phyloP scores from a whole-genome alignment of 1,284 basidiomycete genomes.

The Phaffia rhodozyma region DNA sequence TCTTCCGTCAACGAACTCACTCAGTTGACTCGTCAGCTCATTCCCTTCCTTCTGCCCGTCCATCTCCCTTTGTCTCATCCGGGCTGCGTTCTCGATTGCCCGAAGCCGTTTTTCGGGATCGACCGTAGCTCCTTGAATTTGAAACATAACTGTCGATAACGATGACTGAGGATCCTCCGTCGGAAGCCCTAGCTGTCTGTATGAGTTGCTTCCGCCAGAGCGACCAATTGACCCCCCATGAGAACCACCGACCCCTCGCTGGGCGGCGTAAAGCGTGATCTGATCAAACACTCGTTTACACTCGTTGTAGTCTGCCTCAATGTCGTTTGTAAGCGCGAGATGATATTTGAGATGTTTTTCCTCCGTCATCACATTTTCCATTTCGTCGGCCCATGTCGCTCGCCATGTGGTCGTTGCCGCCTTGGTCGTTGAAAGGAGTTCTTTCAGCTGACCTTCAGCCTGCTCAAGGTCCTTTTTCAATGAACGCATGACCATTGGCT shows the following conservation, averaged over 20 bases:
- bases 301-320: conserved; percentile 84
- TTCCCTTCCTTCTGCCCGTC: conserved; percentile 44
- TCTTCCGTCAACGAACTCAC: conserved; percentile 67
- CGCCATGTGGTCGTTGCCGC: conserved; percentile 95
- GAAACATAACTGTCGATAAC: too few relatives aligned
- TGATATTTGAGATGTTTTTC: conserved; percentile 88
- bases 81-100: conserved; percentile 78
- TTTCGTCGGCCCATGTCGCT: conserved; percentile 93
- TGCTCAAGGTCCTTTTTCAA: conserved; percentile 62
- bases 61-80: conserved; percentile 59
- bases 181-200: too few relatives aligned
- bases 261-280: conserved; percentile 73
- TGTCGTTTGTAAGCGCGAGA: conserved; percentile 75
- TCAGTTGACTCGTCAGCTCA: conserved; percentile 69
- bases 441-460: conserved; percentile 59
- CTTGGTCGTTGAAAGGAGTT: conserved; percentile 70
- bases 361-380: conserved; percentile 94
- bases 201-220: conserved; percentile 46
- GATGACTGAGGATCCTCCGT: too few relatives aligned
- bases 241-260: conserved; percentile 37
- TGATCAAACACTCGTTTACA: conserved; percentile 72
- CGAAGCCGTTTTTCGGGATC: conserved; percentile 70
- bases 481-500: conserved; percentile 55
- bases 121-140: conserved; percentile 47
- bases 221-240: conserved; percentile 17